Evolutionary conservation across 257 asterid species (phyloP), one percentile per base, ranked within the genome.

Genomic region (Gynochthodes officinalis): DNA sequence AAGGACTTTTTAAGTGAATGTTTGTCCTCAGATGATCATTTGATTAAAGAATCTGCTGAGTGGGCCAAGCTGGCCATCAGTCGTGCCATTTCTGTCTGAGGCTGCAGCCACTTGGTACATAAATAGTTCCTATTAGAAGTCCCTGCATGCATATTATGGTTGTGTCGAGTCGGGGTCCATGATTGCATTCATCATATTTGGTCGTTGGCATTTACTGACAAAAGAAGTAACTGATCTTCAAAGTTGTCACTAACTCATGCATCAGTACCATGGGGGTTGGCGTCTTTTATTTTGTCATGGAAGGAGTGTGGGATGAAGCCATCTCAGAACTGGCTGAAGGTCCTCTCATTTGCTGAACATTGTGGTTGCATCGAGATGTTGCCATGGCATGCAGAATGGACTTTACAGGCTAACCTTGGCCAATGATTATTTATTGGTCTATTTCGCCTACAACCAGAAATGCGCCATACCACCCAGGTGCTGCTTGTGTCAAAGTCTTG

Each of bases 31-130:
- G 96, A 92, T 4, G 96, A 92, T 83, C 91, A 88, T 82, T 82
- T 90, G 88, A 88, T 92, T 23, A 92, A 90, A 81, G 96, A 88
- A 84, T 90, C 98, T 70, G 98, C 98, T 7, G 98, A 92, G 82
- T 92, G 98, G 98, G 98, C 98, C 70, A 87, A 89, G 88, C 73
- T 86, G 88, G 98, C 98, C 71, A 92, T 92, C 67, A 79, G 81
- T 70, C 98, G 98, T 62, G 96, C 98, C 54, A 82, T 92, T 75
- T 90, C 96, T 77, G 96, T 86, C 81, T 92, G 92, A 92, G 80
- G 79, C 40, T 58, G 68, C 62, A 73, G 69, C 76, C 69, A 25
- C 73, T 71, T 69, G 87, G 85, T 86, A 82, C 78, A 87, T 79
- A 83, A 55, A 67, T 58, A 70, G 73, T 81, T 40, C 67, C 69